These are phyloP conservation scores for Globisporangium abappressorium DNA, from an alignment of 352 stramenopile species.

Conservation along the genomic window DNA sequence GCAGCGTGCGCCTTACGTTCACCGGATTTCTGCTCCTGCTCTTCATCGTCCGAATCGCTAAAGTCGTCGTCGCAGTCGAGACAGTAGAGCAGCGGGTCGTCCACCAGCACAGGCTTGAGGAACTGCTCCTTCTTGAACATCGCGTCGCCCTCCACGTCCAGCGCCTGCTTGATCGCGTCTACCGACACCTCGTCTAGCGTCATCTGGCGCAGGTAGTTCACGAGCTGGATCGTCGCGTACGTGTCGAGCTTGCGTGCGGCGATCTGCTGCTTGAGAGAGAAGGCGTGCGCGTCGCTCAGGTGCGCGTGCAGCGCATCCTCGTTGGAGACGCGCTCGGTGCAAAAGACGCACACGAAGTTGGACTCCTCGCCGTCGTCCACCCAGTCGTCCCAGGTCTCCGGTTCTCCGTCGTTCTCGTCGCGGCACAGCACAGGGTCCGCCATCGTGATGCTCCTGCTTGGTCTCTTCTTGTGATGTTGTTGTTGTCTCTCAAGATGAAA, in stretches of 20 bases:
- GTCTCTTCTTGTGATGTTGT: background rate
- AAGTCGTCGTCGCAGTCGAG: conserved; percentile 65
- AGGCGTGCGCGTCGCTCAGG: conserved; percentile 46
- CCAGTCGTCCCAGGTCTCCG: conserved; percentile 85
- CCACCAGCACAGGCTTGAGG: conserved; percentile 67
- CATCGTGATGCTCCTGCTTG: background rate
- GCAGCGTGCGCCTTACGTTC: conserved; percentile 16
- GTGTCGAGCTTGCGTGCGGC: conserved; percentile 54
- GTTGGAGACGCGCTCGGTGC: conserved; percentile 35
- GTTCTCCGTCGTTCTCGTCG: conserved; percentile 30
- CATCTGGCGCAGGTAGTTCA: conserved; percentile 70
- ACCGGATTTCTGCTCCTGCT: conserved; percentile 29
- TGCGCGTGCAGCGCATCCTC: conserved; percentile 64
- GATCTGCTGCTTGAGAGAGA: conserved; percentile 61
- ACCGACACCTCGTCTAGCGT: conserved; percentile 33
- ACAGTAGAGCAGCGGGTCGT: conserved; percentile 83
- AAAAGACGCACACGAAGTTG: conserved; percentile 74
- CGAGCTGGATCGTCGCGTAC: conserved; percentile 75
- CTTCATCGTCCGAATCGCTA: conserved; percentile 36
- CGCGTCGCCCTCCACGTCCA: conserved; percentile 37
- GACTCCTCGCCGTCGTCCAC: conserved; percentile 57
- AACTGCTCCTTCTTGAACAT: conserved; percentile 70
- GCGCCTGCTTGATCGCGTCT: conserved; percentile 42
- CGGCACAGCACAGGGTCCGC: conserved; percentile 17
- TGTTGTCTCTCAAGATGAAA: background rate